Evolutionary conservation across 768 basidiomycete genomes (phyloP).

Genomic region (Hypsizygus marmoreus): DNA sequence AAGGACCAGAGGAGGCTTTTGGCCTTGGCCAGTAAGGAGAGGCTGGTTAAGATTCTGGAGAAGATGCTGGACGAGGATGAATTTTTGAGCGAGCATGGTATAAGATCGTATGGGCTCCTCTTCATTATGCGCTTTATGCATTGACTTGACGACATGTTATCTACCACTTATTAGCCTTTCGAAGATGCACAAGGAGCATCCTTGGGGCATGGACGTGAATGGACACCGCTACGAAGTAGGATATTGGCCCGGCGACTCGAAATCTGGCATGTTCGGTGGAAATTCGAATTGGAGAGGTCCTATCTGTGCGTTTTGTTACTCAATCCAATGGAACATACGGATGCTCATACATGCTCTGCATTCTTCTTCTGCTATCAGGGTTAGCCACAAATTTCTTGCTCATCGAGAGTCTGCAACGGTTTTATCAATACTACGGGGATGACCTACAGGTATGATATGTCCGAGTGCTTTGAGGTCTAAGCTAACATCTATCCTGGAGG

Average conservation of each 20-base stretch:
- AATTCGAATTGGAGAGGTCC: constrained; percentile 98
- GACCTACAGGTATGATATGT: constrained; percentile 60
- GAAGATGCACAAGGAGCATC: constrained; percentile 85
- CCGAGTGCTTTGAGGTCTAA: background rate
- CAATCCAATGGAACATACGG: no score
- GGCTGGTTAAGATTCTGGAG: constrained; percentile 83
- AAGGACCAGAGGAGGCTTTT: constrained; percentile 86
- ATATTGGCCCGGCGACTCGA: constrained; percentile 98
- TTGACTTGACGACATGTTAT: background rate
- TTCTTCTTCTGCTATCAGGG: constrained; percentile 49
- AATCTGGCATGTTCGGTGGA: constrained; percentile 98
- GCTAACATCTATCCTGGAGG: constrained; percentile 39
- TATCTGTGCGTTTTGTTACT: constrained; percentile 59
- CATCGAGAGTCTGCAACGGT: constrained; percentile 94
- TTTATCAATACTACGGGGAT: constrained; percentile 97
- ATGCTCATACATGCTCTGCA: background rate
- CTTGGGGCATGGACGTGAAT: constrained; percentile 94
- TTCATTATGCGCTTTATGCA: background rate
- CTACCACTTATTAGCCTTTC: constrained; percentile 60
- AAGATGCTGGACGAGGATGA: constrained; percentile 98
- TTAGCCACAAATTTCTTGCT: constrained; percentile 94
- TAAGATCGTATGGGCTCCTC: constrained; percentile 76
- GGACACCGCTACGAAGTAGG: constrained; percentile 89
- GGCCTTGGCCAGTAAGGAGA: constrained; percentile 90
- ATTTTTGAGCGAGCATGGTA: constrained; percentile 93